Evolutionary conservation across 148 eudicot genomes (phyloP).

Genomic region (Spergularia bocconei): DNA sequence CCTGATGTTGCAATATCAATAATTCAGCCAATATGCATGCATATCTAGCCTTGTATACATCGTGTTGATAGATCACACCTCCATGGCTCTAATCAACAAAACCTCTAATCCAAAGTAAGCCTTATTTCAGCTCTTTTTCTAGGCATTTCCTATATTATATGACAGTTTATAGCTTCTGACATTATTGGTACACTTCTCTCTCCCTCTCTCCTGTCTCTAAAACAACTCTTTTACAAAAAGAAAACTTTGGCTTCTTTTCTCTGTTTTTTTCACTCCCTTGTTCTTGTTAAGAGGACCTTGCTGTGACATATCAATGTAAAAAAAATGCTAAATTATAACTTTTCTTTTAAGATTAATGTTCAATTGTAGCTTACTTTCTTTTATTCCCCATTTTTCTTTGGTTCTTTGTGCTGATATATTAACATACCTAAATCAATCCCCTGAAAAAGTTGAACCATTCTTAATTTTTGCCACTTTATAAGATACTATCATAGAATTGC

Average conservation of each 20-base stretch:
- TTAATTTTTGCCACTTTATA: neutral
- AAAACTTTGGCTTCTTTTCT: neutral
- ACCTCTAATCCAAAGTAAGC: constrained; percentile 5
- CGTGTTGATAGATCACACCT: too few relatives aligned
- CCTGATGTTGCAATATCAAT: too few relatives aligned
- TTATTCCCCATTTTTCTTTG: neutral
- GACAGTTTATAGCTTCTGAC: constrained; percentile 8
- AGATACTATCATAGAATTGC: neutral
- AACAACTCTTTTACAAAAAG: neutral
- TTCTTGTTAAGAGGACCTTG: constrained; percentile 53
- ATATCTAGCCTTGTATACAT: too few relatives aligned
- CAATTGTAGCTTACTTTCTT: neutral
- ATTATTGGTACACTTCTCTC: constrained; percentile 10
- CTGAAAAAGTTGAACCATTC: neutral
- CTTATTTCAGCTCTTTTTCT: neutral
- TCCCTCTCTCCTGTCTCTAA: neutral
- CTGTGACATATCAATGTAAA: constrained; percentile 69
- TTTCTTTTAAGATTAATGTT: neutral
- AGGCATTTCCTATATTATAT: neutral
- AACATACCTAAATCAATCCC: neutral
- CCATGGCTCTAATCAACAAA: too few relatives aligned
- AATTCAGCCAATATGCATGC: too few relatives aligned
- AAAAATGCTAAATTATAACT: too few relatives aligned
- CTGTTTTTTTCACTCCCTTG: too few relatives aligned
- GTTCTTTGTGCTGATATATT: neutral